A percentile compares a stretch with the other conserved stretches of the same genome.
phyloP scores from a whole-genome alignment of 2,329 filamentous ascomycete species.

The Nigrospora osmanthi region DNA sequence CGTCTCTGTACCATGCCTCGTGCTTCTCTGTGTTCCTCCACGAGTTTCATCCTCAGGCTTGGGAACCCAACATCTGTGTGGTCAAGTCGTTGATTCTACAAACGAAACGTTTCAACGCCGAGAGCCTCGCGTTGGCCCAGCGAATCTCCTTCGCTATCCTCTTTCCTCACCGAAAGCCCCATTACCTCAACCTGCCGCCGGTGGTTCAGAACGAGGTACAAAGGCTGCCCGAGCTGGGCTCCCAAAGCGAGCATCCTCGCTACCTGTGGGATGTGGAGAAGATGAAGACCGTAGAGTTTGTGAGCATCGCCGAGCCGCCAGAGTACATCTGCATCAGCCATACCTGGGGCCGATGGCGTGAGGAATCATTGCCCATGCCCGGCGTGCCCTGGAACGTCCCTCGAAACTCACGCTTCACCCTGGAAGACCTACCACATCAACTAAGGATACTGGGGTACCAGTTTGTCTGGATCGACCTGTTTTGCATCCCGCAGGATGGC shows the following conservation, averaged over 20 bases:
- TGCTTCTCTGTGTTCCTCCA: background rate
- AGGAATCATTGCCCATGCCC: background rate
- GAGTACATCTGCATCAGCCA: background rate
- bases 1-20: background rate
- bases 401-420: background rate
- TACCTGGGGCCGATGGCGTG: background rate
- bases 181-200: background rate
- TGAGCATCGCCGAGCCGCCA: background rate
- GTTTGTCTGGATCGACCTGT: background rate
- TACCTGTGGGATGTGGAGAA: background rate
- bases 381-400: background rate
- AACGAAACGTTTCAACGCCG: background rate
- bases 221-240: background rate
- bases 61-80: background rate
- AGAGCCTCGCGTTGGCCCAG: background rate
- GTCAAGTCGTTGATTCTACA: background rate
- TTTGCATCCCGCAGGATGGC: background rate
- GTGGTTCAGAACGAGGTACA: background rate
- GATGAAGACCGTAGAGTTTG: background rate
- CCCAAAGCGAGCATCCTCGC: background rate
- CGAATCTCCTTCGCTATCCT: background rate
- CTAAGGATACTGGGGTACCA: background rate
- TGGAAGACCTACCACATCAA: background rate
- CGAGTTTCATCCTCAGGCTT: background rate
- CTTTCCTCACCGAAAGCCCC: background rate